Base-by-base conservation (phyloP, 163 green algal genomes). In the Volvox carteri region DNA sequence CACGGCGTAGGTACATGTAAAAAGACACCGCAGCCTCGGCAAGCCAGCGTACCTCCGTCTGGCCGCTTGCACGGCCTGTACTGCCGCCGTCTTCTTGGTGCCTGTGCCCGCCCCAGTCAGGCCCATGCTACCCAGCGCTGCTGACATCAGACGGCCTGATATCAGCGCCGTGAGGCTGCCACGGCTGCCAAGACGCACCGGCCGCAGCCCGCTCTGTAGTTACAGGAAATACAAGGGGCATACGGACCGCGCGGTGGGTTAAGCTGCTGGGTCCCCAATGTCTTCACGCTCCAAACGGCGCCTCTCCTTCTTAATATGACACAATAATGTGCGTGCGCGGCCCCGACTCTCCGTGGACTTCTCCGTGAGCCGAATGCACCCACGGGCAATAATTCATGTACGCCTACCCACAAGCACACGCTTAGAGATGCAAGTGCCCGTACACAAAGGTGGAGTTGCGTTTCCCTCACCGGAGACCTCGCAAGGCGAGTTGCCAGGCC, bases 11-110 rank as follows among this genome's bases (percentile, higher is more conserved):
- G n/a, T n/a, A n/a, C n/a, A n/a, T n/a, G n/a, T n/a, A n/a, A n/a
- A n/a, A n/a, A n/a, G n/a, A n/a, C n/a, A n/a, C n/a, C n/a, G n/a
- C n/a, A n/a, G n/a, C n/a, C n/a, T n/a, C n/a, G n/a, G n/a, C n/a
- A n/a, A n/a, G n/a, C n/a, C n/a, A n/a, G 19, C 68, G 37, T 67
- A 88, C 83, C 83, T 73, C 18, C 52, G 52, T 28, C 28, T 52
- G 6, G 83, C 83, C 14, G 83, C 83, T 50, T 81, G 83, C 48
- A 88, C 35, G 33, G 83, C 83, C 37, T 88, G 83, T 50, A 52
- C 68, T 1, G 83, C 83, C 3, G 67, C 83, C 18, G 35, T 23
- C 25, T 88, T 88, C 68, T 48, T 81, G 25, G 52, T 16, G 9
- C 25, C 83, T 33, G 19, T 14, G 14, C 48, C 48, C 12, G 12